A percentile compares a stretch with the other conserved stretches of the same genome.
These are phyloP conservation scores for Fusarium torulosum DNA, from an alignment of 2,329 filamentous ascomycete species.

Conservation along the genomic window DNA sequence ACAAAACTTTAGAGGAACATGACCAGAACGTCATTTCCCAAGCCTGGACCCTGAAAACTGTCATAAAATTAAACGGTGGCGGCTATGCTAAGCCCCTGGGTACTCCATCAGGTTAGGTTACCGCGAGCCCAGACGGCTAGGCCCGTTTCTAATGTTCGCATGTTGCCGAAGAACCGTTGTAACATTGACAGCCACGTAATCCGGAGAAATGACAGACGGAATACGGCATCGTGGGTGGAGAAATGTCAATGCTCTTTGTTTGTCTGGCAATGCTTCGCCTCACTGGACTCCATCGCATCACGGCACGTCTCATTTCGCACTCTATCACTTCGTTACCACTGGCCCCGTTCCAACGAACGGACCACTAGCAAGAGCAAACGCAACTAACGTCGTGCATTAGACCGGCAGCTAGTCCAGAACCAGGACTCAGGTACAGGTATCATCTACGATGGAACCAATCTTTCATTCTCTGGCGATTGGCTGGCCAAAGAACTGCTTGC, in stretches of 20 bases:
- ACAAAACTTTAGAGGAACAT: no score
- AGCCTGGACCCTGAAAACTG: neutral
- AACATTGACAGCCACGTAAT: constrained; percentile 16
- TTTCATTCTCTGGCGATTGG: neutral
- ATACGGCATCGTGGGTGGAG: constrained; percentile 18
- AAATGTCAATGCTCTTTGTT: neutral
- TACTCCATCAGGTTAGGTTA: neutral
- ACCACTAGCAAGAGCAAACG: constrained; percentile 7
- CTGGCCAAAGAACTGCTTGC: neutral
- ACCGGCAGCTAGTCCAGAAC: neutral
- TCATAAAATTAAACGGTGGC: neutral
- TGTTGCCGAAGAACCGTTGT: constrained; percentile 14
- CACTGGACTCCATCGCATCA: neutral
- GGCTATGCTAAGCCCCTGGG: neutral
- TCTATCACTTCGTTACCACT: constrained; percentile 1
- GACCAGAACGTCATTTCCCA: no score
- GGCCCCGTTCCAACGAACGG: constrained; percentile 1
- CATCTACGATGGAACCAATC: constrained; percentile 17
- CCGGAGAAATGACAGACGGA: constrained; percentile 1
- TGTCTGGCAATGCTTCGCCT: constrained; percentile 6
- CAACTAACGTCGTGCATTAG: neutral
- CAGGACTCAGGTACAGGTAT: neutral
- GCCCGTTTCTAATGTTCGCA: neutral
- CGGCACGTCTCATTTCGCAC: neutral
- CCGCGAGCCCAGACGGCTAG: neutral